Evolutionary conservation across 208 protist genomes (phyloP), one percentile per base, ranked within the genome.

Genomic region (Crithidia brevicula): DNA sequence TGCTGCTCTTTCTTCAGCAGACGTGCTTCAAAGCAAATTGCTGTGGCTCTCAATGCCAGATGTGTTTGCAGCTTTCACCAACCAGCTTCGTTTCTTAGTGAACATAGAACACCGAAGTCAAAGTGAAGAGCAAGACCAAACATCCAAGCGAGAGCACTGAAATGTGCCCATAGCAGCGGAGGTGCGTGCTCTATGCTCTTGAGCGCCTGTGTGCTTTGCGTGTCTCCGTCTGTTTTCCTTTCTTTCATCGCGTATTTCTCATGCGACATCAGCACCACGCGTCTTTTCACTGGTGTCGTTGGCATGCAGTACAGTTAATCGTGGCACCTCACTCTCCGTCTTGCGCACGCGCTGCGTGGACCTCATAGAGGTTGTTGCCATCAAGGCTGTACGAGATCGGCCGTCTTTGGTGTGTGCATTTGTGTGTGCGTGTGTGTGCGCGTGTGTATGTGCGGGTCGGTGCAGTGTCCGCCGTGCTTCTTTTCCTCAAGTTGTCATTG

Each of bases 61-160:
- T n/a, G 30, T 34, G 31, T 27, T 15, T 8, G 13, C 46, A 67
- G 72, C 72, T 70, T 66, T 72, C 60, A 65, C 72, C 72, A 73
- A 78, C 65, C 72, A 78, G 46, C 62, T 69, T 72, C 74, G 61
- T 66, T 50, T 54, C 52, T 79, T 49, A 61, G 67, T 34, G 8
- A 30, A 52, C 56, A 42, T 79, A 57, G 66, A 54, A 49, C 38
- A 27, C 5, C 64, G 67, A 66, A 74, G 66, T 79, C 67, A 79
- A 79, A 74, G 62, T 74, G 67, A 74, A 63, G 62, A 72, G 67
- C 62, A 36, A 74, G 74, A 79, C 10, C 36, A 40, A 16, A n/a
- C n/a, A n/a, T n/a, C n/a, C n/a, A n/a, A n/a, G n/a, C n/a, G n/a
- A n/a, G n/a, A n/a, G n/a, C n/a, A n/a, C n/a, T n/a, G n/a, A n/a